Conservation (phyloP, 768 basidiomycete genomes). For the Lepiota venenata region DNA sequence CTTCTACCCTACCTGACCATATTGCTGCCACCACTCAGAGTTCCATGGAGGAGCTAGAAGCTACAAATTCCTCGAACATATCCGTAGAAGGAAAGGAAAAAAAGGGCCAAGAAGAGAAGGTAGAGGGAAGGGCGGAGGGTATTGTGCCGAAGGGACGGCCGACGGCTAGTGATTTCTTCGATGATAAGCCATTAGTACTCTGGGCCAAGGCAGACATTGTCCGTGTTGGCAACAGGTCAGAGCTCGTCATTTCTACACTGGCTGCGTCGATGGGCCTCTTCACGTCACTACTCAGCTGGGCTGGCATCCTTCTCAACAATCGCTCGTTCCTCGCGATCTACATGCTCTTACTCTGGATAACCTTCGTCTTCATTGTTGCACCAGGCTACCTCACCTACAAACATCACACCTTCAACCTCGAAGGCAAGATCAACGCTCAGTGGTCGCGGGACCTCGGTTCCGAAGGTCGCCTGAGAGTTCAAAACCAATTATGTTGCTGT, state of each 20-base stretch:
- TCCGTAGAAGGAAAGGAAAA: conserved; percentile 36
- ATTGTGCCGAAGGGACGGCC: conserved; percentile 27
- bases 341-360: conserved; percentile 74
- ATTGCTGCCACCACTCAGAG: conserved; percentile 42
- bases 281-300: conserved; percentile 71
- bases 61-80: conserved; percentile 80
- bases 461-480: conserved; percentile 60
- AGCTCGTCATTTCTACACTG: conserved; percentile 69
- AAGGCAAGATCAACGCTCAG: conserved; percentile 76
- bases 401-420: conserved; percentile 69
- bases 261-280: conserved; percentile 57
- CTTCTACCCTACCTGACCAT: conserved; percentile 35
- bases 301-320: conserved; percentile 81
- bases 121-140: conserved; percentile 15
- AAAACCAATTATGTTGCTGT: conserved; percentile 75
- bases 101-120: conserved; percentile 20
- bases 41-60: conserved; percentile 63
- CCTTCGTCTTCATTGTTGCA: conserved; percentile 63
- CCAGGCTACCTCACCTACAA: conserved; percentile 84
- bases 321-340: conserved; percentile 78
- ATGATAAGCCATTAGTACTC: conserved; percentile 38
- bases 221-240: conserved; percentile 62
- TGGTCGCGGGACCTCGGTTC: conserved; percentile 66
- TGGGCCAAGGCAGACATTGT: conserved; percentile 69
- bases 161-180: conserved; percentile 72